phyloP scores from a whole-genome alignment of 441 rosid genomes.

The Hura crepitans region DNA sequence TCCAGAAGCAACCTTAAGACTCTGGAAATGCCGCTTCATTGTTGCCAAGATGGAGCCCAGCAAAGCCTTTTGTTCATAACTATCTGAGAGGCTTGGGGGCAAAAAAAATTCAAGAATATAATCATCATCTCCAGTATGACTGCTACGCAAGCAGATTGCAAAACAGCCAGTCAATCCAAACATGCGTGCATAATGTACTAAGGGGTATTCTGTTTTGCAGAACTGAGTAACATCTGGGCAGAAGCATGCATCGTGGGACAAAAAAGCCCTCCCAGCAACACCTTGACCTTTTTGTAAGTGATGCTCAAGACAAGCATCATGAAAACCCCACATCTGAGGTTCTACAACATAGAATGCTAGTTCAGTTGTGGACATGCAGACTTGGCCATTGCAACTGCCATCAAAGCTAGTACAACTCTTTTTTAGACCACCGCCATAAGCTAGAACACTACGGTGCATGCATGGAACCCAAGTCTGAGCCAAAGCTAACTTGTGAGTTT shows the following conservation, averaged over 20 bases:
- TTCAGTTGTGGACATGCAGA: slow-evolving; percentile 75
- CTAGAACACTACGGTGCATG: slow-evolving; percentile 64
- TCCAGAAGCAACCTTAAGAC: slow-evolving; percentile 76
- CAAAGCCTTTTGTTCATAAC: slow-evolving; percentile 46
- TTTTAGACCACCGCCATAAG: slow-evolving; percentile 81
- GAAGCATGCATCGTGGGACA: slow-evolving; percentile 85
- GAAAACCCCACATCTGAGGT: slow-evolving; percentile 50
- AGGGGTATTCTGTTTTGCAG: slow-evolving; percentile 71
- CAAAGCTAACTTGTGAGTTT: slow-evolving; percentile 66
- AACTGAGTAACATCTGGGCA: slow-evolving; percentile 54
- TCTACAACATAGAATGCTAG: slow-evolving; percentile 62
- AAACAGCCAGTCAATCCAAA: slow-evolving; percentile 63
- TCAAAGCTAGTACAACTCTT: slow-evolving; percentile 82
- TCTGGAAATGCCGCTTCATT: slow-evolving; percentile 72
- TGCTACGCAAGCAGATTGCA: slow-evolving; percentile 73
- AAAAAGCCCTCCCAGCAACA: slow-evolving; percentile 74
- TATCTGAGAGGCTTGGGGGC: slow-evolving; percentile 45
- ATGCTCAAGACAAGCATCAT: slow-evolving; percentile 86
- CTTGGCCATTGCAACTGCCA: slow-evolving; percentile 81
- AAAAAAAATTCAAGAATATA: slow-evolving; percentile 82
- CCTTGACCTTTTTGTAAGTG: slow-evolving; percentile 92
- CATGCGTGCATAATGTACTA: slow-evolving; percentile 83
- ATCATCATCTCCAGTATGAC: slow-evolving; percentile 69
- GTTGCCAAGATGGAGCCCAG: slow-evolving; percentile 62
- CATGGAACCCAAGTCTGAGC: slow-evolving; percentile 89